Base-by-base conservation (phyloP, 2,329 filamentous ascomycete genomes). In the Thelonectria blattea region DNA sequence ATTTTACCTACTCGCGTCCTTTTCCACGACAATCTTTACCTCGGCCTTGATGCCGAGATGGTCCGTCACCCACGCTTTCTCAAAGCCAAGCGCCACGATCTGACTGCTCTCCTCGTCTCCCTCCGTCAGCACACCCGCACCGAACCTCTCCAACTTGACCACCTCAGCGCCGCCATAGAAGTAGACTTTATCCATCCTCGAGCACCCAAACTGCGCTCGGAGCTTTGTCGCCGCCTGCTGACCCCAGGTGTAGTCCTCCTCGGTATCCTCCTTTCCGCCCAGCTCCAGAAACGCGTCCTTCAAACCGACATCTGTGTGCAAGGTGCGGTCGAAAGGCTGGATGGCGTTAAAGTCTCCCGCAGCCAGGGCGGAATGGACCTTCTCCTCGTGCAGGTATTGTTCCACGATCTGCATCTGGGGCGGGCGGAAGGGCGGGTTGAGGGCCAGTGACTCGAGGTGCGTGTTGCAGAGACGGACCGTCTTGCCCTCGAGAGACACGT, bases 301-400 rank as follows among this genome's bases (percentile, higher is more conserved):
- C 2, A 87, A 78, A 0, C 69, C 64, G 56, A 84, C 83, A 0
- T 83, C 79, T 0, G 67, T 65, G 54, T 83, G 82, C 9, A 85
- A 68, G 1, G 74, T 76, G 9, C 70, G 67, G 67, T 87, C 85
- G 55, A 84, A 85, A 0, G 77, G 76, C 62, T 86, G 77, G 32
- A 87, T 85, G 20, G 85, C 83, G 62, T 88, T 88, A 45, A 86
- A 77, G 66, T 87, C 84, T 0, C 85, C 85, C 0, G 81, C 83
- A 3, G 83, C 65, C 1, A 86, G 56, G 1, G 77, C 79, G 1
- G 76, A 80, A 7, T 77, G 59, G 1, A 81, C 71, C 3, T 70
- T 62, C 0, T 71, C 39, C 3, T 72, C 68, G 3, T 77, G 77
- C 67, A 87, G 76, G 58, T 80, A 77, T 47, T 68, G 61, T 0